These are phyloP conservation scores for Capronia coronata DNA, from an alignment of 2,329 filamentous ascomycete genomes.

Conservation along the genomic window DNA sequence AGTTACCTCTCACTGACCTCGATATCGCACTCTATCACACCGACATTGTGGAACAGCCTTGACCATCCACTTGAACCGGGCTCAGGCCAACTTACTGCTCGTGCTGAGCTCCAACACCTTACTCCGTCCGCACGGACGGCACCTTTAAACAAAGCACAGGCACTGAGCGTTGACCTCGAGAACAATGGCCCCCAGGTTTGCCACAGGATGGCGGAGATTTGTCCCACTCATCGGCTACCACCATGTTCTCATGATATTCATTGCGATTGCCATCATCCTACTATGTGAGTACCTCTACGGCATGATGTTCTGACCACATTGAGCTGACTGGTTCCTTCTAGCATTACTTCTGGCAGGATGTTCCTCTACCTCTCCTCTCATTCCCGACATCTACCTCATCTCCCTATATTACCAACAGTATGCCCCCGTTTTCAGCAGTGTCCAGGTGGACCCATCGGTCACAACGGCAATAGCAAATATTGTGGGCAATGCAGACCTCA, in stretches of 20 bases:
- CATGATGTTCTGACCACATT: neutral
- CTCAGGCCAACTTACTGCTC: slow-evolving; percentile 10
- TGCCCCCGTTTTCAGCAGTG: slow-evolving; percentile 69
- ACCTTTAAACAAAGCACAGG: slow-evolving; percentile 4
- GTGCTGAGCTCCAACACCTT: slow-evolving; percentile 21
- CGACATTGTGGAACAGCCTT: slow-evolving; percentile 4
- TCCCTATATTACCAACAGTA: slow-evolving; percentile 95
- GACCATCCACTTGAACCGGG: slow-evolving; percentile 14
- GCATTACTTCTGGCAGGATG: slow-evolving; percentile 90
- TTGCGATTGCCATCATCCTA: slow-evolving; percentile 87
- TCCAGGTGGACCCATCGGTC: slow-evolving; percentile 86
- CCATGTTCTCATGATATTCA: slow-evolving; percentile 95
- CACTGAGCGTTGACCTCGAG: slow-evolving; percentile 5
- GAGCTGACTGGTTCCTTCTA: slow-evolving; percentile 35
- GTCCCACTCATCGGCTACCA: slow-evolving; percentile 61
- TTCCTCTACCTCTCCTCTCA: slow-evolving; percentile 90
- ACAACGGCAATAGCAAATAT: slow-evolving; percentile 83
- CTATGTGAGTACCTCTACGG: slow-evolving; percentile 61
- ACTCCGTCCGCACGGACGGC: slow-evolving; percentile 25
- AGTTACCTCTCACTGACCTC: neutral
- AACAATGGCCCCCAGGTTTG: slow-evolving; percentile 30
- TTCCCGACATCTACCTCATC: slow-evolving; percentile 93
- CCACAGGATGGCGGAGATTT: slow-evolving; percentile 40
- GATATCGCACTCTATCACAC: neutral
- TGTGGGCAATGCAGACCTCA: slow-evolving; percentile 72